Base-by-base conservation (phyloP, 306 rosid genomes). In the Quercus berberidifolia region DNA sequence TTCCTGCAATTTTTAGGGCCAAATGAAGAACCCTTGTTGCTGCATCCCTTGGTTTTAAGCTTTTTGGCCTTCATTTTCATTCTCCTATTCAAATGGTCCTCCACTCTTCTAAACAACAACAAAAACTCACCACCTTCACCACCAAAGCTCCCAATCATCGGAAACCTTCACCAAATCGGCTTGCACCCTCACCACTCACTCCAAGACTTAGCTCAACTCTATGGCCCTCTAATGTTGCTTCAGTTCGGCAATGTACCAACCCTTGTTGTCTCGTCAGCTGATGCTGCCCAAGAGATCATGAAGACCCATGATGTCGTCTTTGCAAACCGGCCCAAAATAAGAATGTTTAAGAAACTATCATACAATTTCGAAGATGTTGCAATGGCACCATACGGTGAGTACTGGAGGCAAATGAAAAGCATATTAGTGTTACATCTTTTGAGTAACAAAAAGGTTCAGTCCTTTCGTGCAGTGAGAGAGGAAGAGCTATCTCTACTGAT, bases 121-220 rank as follows among this genome's bases (percentile, higher is more conserved):
- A 55, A 41, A n/a, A 78, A 7, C 57, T 81, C 74, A 62, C 85
- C 85, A 3, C 90, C 90, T 28, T 88, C 91, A 15, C 89, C 91
- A 8, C 83, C 86, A 52, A 90, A 76, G 70, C 49, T 87, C 17
- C 93, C 90, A 2, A 12, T 90, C 51, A 55, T 87, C 9, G 89
- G 91, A 41, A 86, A 90, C 73, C 76, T 90, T 46, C 91, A 83
- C 31, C 90, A 84, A 67, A 51, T 87, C 12, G 88, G 91, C 28
- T 7, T 5, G 9, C 57, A 26, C 5, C 83, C 91, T 72, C 86
- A 90, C 43, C 87, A 58, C 23, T 56, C 81, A 0, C 86, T 89
- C 30, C 78, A n/a, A 64, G n/a, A 71, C 23, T 1, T 89, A 13
- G 77, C 93, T 57, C 41, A 77, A 69, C 72, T 59, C 21, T 64